phyloP scores from a whole-genome alignment of 495 filamentous ascomycete genomes.

The Aspergillus biplanus region DNA sequence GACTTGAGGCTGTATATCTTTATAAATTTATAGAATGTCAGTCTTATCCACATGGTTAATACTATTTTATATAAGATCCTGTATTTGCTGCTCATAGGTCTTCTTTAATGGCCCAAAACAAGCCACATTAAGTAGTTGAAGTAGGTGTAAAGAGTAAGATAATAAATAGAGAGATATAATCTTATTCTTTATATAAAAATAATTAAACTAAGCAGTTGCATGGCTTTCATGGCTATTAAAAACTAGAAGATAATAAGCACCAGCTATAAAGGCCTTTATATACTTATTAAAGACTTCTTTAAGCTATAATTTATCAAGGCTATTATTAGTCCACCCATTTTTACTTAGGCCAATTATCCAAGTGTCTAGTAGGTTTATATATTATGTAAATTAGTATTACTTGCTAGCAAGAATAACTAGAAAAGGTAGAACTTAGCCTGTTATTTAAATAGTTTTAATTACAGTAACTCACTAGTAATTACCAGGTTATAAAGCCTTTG shows the following conservation, averaged over 20 bases:
- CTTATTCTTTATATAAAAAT: slow-evolving; percentile 1
- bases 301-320: neutral
- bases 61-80: slow-evolving; percentile 2
- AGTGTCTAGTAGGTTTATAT: neutral
- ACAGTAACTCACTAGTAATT: neutral
- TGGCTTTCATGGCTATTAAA: slow-evolving; percentile 4
- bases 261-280: neutral
- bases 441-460: slow-evolving; percentile 5
- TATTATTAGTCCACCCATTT: slow-evolving; percentile 5
- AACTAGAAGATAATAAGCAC: slow-evolving; percentile 7
- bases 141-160: slow-evolving; percentile 3
- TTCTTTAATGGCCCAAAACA: slow-evolving; percentile 6
- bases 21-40: slow-evolving; percentile 3
- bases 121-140: slow-evolving; percentile 4
- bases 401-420: slow-evolving; percentile 3
- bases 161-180: slow-evolving; percentile 11
- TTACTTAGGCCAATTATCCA: slow-evolving; percentile 1
- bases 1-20: slow-evolving; percentile 1
- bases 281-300: slow-evolving; percentile 5
- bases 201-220: slow-evolving; percentile 4
- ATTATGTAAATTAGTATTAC: neutral
- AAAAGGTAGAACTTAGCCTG: neutral
- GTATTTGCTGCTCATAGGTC: neutral
- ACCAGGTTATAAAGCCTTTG: neutral
- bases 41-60: slow-evolving; percentile 7